Evolutionary conservation across 192 early-diverging fungal genomes (phyloP), one percentile per base, ranked within the genome.

Genomic region (Mortierella claussenii): DNA sequence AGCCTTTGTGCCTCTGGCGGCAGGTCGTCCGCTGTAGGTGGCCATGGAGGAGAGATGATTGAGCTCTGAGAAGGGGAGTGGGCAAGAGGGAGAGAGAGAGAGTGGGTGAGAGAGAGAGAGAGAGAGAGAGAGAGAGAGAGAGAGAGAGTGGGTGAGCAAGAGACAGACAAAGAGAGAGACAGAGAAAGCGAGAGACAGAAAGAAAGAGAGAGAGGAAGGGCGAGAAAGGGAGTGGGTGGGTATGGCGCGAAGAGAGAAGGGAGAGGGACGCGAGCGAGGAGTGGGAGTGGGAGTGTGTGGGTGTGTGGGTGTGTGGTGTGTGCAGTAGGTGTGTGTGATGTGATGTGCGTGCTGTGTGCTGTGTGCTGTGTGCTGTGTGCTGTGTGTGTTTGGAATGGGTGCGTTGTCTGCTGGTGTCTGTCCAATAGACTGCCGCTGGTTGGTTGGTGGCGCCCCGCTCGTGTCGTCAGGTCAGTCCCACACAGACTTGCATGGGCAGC

Each of bases 21-120:
- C 46, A 26, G 71, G 63, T 24, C 71, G 63, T 28, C 60, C 40
- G 45, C 49, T 74, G 55, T 36, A 56, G 15, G 69, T 57, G 56
- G 69, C 46, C 69, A 71, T 71, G 44, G 21, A 37, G 45, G 31
- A n/a, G 26, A 24, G 20, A 26, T 6, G 55, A 13, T 36, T 24
- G 17, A 13, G 13, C 12, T 8, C 28, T n/a, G 50, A 13, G 17
- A 49, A 42, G 4, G 34, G 43, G 17, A 57, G 17, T 11, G 20
- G 11, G 28, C 6, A 59, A n/a, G 0, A n/a, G 3, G 43, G 13
- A 26, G 7, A 9, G n/a, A 27, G 20, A 13, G 3, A n/a, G 23
- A 36, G 44, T 11, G 28, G 26, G 40, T 32, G 26, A 60, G 44
- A 47, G 45, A 13, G 13, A 33, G 31, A 20, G 27, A 48, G 32